Evolutionary conservation across 192 early-diverging fungal genomes (phyloP), one percentile per base, ranked within the genome.

Genomic region (Gaertneriomyces semiglobifer): DNA sequence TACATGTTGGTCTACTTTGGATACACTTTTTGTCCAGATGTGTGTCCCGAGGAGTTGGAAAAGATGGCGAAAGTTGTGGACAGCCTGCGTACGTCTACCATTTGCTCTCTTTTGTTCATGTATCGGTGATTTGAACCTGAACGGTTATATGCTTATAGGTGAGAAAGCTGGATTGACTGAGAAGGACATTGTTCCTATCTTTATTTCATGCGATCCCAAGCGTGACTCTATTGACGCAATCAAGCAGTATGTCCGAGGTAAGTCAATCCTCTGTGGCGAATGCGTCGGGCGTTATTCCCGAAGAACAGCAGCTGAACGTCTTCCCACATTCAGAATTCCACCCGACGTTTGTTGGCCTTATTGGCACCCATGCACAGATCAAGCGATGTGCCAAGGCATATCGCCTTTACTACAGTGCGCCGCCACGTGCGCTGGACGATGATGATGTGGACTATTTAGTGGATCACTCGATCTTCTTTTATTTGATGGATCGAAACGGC

Each of bases 1-100:
- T 98, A 86, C 71, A 85, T 88, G 77, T 77, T 99, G 62, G 77
- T 98, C 6, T 99, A 99, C 79, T 99, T 99, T 86, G 97, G 97
- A n/a, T 99, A 97, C 80, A 96, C 94, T 39, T 91, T 97, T 75
- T 99, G 97, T 73, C 97, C 97, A 2, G 97, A 99, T 79, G 93
- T 99, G 54, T 99, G 97, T 52, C 97, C 97, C 4, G 96, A 98
- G 67, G 96, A 99, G 77, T 80, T 99, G 46, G 95, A 99, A 75
- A 98, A 95, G 79, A 97, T 99, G 86, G 88, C 91, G 6, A 84
- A 89, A 50, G 91, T 94, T 10, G 81, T 93, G 18, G 90, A 95
- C 12, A 77, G 73, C 12, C 69, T 92, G 44, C 81, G 89, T 90
- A 84, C 68, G 83, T 76, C 5, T n/a, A 8, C 10, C 7, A n/a